Percentiles rank a stretch among this genome's conserved stretches.
Evolutionary conservation across 2,329 filamentous ascomycete species (phyloP).

Genomic region (Macrophomina pseudophaseolina): DNA sequence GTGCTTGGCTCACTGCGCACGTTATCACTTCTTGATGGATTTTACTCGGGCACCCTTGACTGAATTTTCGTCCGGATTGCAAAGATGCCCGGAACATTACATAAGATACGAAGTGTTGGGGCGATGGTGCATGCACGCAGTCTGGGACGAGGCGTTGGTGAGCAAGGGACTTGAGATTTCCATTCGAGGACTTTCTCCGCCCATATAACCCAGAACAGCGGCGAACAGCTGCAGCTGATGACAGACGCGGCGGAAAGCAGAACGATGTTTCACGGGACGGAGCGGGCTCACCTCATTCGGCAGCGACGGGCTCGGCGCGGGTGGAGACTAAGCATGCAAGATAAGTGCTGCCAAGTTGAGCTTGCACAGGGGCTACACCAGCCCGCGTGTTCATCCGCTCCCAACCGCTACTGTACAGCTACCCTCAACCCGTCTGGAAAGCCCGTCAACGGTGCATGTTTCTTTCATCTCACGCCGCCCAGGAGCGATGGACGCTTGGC

Average conservation of each 20-base stretch:
- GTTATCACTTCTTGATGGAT: not conserved
- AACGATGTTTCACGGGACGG: not conserved
- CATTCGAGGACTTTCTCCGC: slow-evolving; percentile 19
- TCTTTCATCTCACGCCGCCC: not conserved
- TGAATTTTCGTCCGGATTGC: not conserved
- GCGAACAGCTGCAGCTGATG: not conserved
- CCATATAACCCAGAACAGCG: not conserved
- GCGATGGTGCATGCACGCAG: slow-evolving; percentile 6
- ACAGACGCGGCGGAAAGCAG: not conserved
- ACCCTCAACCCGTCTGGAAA: not conserved
- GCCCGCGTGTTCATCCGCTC: not conserved
- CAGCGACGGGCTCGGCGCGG: not conserved
- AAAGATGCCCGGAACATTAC: not conserved
- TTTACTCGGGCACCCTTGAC: not conserved
- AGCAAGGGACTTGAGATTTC: not conserved
- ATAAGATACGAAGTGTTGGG: not conserved
- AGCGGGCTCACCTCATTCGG: not conserved
- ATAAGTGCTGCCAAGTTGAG: slow-evolving; percentile 18
- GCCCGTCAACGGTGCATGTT: not conserved
- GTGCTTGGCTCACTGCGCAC: not conserved
- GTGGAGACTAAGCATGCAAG: slow-evolving; percentile 3
- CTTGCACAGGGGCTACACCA: not conserved
- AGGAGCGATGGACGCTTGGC: not conserved
- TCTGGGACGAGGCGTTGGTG: slow-evolving; percentile 7
- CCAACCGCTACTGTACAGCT: not conserved